Base-by-base conservation (phyloP, 2,329 filamentous ascomycete genomes). In the Claviceps maximensis region DNA sequence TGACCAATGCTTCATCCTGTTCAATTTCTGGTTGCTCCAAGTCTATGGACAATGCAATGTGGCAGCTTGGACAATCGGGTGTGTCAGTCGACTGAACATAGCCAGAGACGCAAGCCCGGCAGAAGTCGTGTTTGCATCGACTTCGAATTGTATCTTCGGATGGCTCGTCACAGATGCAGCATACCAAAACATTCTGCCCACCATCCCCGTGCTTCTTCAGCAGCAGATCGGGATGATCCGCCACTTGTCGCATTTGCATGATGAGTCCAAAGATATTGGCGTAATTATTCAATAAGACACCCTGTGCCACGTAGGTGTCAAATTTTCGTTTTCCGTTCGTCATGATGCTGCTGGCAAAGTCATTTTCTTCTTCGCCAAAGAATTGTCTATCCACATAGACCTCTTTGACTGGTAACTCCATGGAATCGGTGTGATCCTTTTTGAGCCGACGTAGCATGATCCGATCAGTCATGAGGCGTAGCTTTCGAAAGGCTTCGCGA, bases 201-300 rank as follows among this genome's bases (percentile, higher is more conserved):
- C 87, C 87, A 59, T 89, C 83, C 2, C 78, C 79, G 57, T 91
- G 81, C 71, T 93, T 96, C 72, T 91, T 94, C 56, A 97, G 71
- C 49, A 98, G 86, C 38, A 98, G 71, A 69, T 98, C 93, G 0
- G 93, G 93, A 65, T 98, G 93, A 59, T 98, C 93, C 8, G 93
- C 89, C 27, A 96, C 88, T 71, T 98, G 93, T 53, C 93, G 86
- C 91, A 98, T 97, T 68, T 95, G 90, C 89, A 97, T 97, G 64
- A 98, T 96, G 53, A 98, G 78, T 64, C 90, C 91, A 62, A 98
- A 98, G 58, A 98, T 97, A 67, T 98, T 98, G 72, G 93, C 93
- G 61, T 97, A 97, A 65, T 96, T 95, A 74, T 97, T 89, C 56
- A 98, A 78, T 69, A 98, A 82, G 21, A 97, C 91, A 72, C 89